phyloP scores from a whole-genome alignment of 2,329 filamentous ascomycete species.

The Clonostachys byssicola region DNA sequence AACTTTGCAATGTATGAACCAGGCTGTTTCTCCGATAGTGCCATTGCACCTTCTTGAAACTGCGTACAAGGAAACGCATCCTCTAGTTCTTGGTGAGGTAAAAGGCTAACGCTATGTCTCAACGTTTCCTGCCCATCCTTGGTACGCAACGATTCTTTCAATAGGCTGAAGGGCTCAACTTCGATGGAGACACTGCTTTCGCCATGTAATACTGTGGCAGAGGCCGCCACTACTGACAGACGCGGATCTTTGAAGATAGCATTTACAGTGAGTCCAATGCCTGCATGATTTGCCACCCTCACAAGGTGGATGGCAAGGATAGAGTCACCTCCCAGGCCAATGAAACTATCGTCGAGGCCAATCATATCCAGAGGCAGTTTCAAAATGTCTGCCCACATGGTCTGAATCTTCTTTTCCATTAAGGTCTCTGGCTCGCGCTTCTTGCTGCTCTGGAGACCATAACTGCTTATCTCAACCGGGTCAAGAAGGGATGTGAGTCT shows the following conservation, averaged over 20 bases:
- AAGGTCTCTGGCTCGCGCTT: background rate
- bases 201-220: background rate
- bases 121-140: background rate
- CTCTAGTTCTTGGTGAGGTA: background rate
- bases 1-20: conserved; percentile 10
- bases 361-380: background rate
- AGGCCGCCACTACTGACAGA: conserved; percentile 11
- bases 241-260: conserved; percentile 37
- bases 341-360: conserved; percentile 7
- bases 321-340: conserved; percentile 8
- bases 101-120: background rate
- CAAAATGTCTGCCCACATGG: conserved; percentile 4
- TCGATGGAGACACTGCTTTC: background rate
- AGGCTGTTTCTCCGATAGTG: conserved; percentile 17
- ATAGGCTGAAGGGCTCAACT: background rate
- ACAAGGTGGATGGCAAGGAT: conserved; percentile 8
- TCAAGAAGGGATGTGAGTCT: background rate
- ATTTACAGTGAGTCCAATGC: conserved; percentile 35
- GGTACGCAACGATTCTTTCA: background rate
- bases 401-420: conserved; percentile 3
- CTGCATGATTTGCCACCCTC: conserved; percentile 3
- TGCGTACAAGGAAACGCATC: background rate
- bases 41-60: conserved; percentile 1
- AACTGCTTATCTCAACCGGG: background rate
- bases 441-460: background rate